These are phyloP conservation scores for Nicotiana undulata DNA, from an alignment of 257 asterid genomes.

Conservation along the genomic window DNA sequence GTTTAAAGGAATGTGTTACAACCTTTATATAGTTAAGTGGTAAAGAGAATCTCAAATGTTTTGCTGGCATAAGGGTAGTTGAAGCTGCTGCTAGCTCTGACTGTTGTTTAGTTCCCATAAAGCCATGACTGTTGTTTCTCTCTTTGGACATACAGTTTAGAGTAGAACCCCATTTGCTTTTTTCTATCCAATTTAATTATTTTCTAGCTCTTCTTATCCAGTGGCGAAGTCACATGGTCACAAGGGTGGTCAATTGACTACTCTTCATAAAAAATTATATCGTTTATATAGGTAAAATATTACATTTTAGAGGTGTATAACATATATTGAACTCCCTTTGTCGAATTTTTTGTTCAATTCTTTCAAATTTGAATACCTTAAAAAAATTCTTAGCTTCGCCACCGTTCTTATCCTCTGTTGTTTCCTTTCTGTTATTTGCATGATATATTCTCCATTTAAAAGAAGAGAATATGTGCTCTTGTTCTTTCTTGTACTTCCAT, in stretches of 20 bases:
- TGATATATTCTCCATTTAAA: conserved; percentile 25
- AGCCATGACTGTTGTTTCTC: conserved; percentile 23
- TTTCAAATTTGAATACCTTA: too few species aligned
- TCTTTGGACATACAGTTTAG: conserved; percentile 1
- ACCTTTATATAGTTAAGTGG: conserved; percentile 32
- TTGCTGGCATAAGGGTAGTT: conserved; percentile 50
- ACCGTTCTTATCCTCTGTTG: conserved; percentile 3
- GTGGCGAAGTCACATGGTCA: too few species aligned
- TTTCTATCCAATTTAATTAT: conserved; percentile 1
- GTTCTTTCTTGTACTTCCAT: conserved; percentile 39
- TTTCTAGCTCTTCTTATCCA: too few species aligned
- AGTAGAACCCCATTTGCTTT: conserved; percentile 16
- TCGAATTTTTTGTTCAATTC: too few species aligned
- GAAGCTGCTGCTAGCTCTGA: neutral
- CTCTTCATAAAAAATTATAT: too few species aligned
- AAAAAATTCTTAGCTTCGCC: too few species aligned
- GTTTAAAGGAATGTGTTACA: conserved; percentile 55
- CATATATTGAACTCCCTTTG: too few species aligned
- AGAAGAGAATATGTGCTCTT: conserved; percentile 19
- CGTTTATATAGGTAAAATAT: too few species aligned
- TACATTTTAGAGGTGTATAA: too few species aligned
- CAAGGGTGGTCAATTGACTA: too few species aligned
- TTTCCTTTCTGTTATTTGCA: conserved; percentile 14
- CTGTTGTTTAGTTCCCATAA: conserved; percentile 29
- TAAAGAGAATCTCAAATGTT: conserved; percentile 35